Evolutionary conservation across 257 asterid species (phyloP).

Genomic region (Datura wrightii): DNA sequence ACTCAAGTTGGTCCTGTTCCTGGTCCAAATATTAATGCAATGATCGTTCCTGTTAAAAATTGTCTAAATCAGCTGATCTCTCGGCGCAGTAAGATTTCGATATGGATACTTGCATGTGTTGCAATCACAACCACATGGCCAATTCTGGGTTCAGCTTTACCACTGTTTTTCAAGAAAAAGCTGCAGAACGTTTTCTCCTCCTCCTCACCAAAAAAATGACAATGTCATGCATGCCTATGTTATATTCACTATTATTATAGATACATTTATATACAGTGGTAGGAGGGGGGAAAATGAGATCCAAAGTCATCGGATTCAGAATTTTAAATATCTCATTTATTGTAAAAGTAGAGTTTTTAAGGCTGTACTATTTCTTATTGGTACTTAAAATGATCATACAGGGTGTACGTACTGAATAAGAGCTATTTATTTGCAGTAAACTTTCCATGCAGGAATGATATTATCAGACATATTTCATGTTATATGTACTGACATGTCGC

Average conservation of each 20-base stretch:
- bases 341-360: neutral
- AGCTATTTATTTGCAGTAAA: neutral
- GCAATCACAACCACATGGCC: conserved; percentile 81
- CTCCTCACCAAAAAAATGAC: neutral
- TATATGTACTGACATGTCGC: too few relatives aligned
- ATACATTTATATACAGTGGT: neutral
- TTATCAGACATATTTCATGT: too few relatives aligned
- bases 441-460: too few relatives aligned
- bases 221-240: neutral
- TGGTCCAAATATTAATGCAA: conserved; percentile 31
- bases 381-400: neutral
- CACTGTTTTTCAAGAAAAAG: conserved; percentile 53
- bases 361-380: neutral
- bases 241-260: neutral
- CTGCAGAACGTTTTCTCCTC: conserved; percentile 36
- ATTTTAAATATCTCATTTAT: neutral
- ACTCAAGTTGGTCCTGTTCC: conserved; percentile 29
- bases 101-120: conserved; percentile 75
- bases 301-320: neutral
- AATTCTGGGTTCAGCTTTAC: conserved; percentile 56
- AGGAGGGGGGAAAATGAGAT: neutral
- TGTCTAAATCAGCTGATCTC: conserved; percentile 56
- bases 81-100: conserved; percentile 46
- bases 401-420: neutral
- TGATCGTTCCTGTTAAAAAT: conserved; percentile 52